phyloP scores from a whole-genome alignment of 2,329 filamentous ascomycete species.

The Pseudocercospora fijiensis region DNA sequence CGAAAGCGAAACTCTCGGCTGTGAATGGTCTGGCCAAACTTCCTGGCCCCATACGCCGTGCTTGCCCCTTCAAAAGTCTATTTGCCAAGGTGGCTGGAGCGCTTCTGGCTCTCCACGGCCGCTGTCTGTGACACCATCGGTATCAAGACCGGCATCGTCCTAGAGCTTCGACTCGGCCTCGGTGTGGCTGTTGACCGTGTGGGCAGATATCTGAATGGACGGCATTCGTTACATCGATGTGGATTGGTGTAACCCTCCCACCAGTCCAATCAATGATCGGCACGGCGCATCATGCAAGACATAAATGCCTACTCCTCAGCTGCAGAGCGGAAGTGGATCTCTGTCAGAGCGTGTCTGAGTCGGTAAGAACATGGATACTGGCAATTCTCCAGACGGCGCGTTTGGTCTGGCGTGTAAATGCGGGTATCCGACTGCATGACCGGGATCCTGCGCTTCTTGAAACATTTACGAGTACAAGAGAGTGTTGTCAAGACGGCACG shows the following conservation, averaged over 20 bases:
- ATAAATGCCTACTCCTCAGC: constrained; percentile 8
- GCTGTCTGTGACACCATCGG: constrained; percentile 10
- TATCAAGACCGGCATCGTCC: constrained; percentile 6
- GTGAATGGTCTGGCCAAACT: background rate
- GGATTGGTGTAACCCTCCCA: constrained; percentile 13
- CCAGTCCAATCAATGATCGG: constrained; percentile 13
- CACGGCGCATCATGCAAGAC: constrained; percentile 19
- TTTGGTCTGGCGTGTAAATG: constrained; percentile 12
- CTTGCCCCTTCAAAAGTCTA: constrained; percentile 6
- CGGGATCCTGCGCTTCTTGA: constrained; percentile 30
- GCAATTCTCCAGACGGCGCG: constrained; percentile 13
- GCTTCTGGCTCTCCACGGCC: background rate
- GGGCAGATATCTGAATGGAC: constrained; percentile 21
- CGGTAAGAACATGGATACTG: background rate
- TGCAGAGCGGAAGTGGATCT: constrained; percentile 12
- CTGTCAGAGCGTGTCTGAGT: background rate
- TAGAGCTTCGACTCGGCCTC: background rate
- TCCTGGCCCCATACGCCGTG: background rate
- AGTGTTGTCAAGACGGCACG: constrained; percentile 25
- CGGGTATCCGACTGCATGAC: constrained; percentile 18
- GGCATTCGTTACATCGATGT: constrained; percentile 20
- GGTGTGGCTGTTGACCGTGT: constrained; percentile 12
- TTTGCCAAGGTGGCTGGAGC: background rate
- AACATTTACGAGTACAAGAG: constrained; percentile 19
- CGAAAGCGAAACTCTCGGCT: background rate